Conservation (phyloP, 2,329 filamentous ascomycete genomes). For the Aspergillus aculeatus region DNA sequence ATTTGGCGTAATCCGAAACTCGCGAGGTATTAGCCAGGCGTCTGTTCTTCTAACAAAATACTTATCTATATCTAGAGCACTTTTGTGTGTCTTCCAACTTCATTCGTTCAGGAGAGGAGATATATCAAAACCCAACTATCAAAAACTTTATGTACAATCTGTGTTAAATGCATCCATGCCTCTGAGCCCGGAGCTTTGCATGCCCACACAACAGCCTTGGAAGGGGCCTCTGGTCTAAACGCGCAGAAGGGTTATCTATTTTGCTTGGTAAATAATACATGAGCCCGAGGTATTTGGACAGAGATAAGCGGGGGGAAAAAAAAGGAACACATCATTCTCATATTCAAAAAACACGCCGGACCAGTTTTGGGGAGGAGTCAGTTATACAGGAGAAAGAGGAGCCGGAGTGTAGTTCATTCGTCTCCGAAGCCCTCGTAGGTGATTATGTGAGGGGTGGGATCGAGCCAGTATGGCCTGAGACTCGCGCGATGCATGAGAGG, state of each 20-base stretch:
- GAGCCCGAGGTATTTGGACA: slow-evolving; percentile 9
- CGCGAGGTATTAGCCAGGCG: too few relatives aligned
- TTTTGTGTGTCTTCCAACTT: neutral
- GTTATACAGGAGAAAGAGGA: neutral
- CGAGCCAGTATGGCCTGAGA: neutral
- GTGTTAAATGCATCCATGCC: slow-evolving; percentile 4
- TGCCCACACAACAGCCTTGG: neutral
- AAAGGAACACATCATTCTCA: slow-evolving; percentile 10
- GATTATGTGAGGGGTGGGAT: neutral
- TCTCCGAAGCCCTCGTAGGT: neutral
- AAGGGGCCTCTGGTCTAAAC: slow-evolving; percentile 13
- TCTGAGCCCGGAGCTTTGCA: neutral
- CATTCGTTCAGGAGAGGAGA: slow-evolving; percentile 17
- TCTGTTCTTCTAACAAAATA: neutral
- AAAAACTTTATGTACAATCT: slow-evolving; percentile 18
- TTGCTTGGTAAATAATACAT: slow-evolving; percentile 21
- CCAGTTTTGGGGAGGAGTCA: slow-evolving; percentile 3
- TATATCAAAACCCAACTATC: slow-evolving; percentile 2
- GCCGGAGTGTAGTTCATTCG: neutral
- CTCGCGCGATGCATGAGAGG: neutral
- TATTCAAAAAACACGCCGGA: slow-evolving; percentile 8
- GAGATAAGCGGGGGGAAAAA: slow-evolving; percentile 10
- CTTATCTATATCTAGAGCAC: neutral
- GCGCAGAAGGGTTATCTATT: slow-evolving; percentile 22
- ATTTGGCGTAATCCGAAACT: too few relatives aligned